A percentile compares a stretch with the other conserved stretches of the same genome.
Evolutionary conservation across 768 basidiomycete genomes (phyloP).

Genomic region (Tremella fuciformis): DNA sequence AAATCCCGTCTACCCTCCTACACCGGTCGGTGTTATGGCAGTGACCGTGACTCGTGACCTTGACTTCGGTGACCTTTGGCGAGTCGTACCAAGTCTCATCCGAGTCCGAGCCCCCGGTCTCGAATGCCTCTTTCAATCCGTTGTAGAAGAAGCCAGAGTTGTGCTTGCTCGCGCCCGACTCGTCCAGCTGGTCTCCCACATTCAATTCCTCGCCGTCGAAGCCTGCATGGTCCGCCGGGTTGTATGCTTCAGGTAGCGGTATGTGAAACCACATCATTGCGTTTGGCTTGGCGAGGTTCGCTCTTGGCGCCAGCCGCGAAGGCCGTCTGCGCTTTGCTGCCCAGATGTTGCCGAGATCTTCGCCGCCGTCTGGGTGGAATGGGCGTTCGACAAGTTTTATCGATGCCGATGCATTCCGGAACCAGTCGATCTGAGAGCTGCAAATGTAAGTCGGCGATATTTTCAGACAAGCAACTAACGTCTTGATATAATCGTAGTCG

Average conservation of each 20-base stretch:
- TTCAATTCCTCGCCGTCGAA: conserved; percentile 64
- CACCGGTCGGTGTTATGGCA: conserved; percentile 89
- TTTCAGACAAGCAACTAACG: conserved; percentile 53
- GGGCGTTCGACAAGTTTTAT: conserved; percentile 77
- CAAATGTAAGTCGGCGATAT: background rate
- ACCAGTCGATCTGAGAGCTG: conserved; percentile 85
- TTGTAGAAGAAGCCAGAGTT: conserved; percentile 83
- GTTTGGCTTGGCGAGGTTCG: conserved; percentile 77
- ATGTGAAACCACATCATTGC: conserved; percentile 98
- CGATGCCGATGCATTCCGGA: conserved; percentile 70
- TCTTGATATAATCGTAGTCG: conserved; percentile 81
- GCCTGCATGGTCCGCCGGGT: conserved; percentile 64
- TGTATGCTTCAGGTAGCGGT: conserved; percentile 77
- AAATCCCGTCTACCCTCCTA: conserved; percentile 75
- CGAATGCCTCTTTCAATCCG: conserved; percentile 67
- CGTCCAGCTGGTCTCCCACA: conserved; percentile 64
- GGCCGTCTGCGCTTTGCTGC: conserved; percentile 1
- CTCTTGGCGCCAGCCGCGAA: conserved; percentile 50
- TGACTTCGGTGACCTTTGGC: conserved; percentile 65
- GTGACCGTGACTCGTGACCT: conserved; percentile 86
- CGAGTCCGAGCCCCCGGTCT: conserved; percentile 60
- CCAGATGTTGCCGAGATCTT: conserved; percentile 70
- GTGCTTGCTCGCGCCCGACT: conserved; percentile 49
- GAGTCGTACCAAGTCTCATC: conserved; percentile 49
- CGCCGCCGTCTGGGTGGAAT: conserved; percentile 70